Percentiles rank a stretch among this genome's conserved stretches.
These are phyloP conservation scores for Euphrasia confusa DNA, from an alignment of 257 asterid genomes.

Conservation along the genomic window DNA sequence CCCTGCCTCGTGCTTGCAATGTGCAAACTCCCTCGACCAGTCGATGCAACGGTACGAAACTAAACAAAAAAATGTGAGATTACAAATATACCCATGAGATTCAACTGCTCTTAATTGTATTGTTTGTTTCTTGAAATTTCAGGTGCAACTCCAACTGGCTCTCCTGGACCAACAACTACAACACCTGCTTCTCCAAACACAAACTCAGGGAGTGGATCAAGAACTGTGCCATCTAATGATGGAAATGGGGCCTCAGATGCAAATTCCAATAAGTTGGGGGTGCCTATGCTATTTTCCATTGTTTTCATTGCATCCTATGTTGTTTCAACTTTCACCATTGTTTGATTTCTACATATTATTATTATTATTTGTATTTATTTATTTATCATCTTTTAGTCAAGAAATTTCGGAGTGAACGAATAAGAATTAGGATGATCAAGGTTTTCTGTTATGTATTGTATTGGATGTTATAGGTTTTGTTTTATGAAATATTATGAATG, in stretches of 20 bases:
- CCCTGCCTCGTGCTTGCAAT: constrained; percentile 62
- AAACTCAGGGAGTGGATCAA: constrained; percentile 35
- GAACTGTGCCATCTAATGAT: constrained; percentile 25
- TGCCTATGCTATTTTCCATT: constrained; percentile 21
- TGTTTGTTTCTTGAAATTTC: neutral
- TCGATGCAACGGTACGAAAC: constrained; percentile 52
- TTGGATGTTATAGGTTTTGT: too few relatives aligned
- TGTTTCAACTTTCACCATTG: constrained; percentile 27
- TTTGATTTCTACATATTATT: constrained; percentile 17
- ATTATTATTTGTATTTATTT: too few relatives aligned
- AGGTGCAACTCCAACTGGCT: constrained; percentile 49
- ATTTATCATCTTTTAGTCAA: too few relatives aligned
- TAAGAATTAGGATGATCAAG: neutral
- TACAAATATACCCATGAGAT: neutral
- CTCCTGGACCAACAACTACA: constrained; percentile 44
- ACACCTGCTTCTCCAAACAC: constrained; percentile 44
- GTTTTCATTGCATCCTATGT: constrained; percentile 35
- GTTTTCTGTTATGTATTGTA: constrained; percentile 23
- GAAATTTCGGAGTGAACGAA: neutral
- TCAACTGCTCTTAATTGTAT: too few relatives aligned
- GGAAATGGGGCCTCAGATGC: constrained; percentile 41
- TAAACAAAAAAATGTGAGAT: neutral
- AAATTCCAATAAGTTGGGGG: constrained; percentile 30
- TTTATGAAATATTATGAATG: constrained; percentile 24
- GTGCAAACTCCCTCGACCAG: constrained; percentile 64